Evolutionary conservation across 1,284 basidiomycete species (phyloP), one percentile per base, ranked within the genome.

Genomic region (Peniophora sp.): DNA sequence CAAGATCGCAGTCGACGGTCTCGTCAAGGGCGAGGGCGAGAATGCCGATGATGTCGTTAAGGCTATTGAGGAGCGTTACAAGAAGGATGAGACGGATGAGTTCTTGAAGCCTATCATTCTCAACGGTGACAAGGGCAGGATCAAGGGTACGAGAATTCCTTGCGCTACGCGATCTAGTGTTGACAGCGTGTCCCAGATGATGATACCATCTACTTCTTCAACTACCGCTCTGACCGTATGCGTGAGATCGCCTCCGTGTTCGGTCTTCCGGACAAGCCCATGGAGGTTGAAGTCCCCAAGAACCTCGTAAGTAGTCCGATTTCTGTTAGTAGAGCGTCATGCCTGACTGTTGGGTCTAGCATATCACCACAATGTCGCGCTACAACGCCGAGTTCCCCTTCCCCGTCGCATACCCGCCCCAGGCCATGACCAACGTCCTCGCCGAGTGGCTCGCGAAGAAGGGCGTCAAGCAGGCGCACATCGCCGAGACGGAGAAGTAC

Each of bases 401-500:
- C 76, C 63, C 79, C 11, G 77, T 91, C 39, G 91, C 92, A 6
- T 95, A 92, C 79, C 90, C 91, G 23, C 92, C 92, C 6, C 88
- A 91, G 60, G 75, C 74, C 2, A 94, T 95, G 92, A 86, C 84
- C 57, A 91, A 96, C 64, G 91, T 95, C 39, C 80, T 96, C 27
- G 92, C 92, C 0, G 92, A 95, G 64, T 92, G 88, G 85, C 76
- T 95, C 22, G 71, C 80, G 46, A 85, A 84, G 61, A 69, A 93
- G 58, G 88, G 78, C 17, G 64, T 88, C 54, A 89, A 84, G 64
- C 92, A 95, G 64, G 84, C 84, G 8, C 92, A 95, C 63, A 81
- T 95, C 53, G 92, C 91, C 43, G 92, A 95, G 67, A 95, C 92
- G 3, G 92, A 95, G 66, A 95, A 96, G 69, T 96, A 94, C 68